Conservation (phyloP, 2,329 filamentous ascomycete species). For the Colletotrichum caudatum region DNA sequence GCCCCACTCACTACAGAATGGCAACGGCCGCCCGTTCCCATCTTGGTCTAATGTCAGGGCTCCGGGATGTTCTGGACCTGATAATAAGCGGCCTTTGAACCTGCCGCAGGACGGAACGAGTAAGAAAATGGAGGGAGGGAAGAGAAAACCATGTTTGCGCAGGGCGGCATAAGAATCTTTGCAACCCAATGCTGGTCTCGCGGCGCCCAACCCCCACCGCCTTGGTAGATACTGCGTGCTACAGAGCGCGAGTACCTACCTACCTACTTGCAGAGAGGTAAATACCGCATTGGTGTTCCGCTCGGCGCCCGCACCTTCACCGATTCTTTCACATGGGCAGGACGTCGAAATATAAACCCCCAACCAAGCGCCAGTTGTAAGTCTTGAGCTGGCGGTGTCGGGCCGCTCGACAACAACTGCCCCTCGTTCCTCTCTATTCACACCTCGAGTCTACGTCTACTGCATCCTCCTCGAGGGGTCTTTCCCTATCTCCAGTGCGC, state of each 20-base stretch:
- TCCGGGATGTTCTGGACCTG: constrained; percentile 25
- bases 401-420: not conserved
- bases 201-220: constrained; percentile 34
- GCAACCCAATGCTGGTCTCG: constrained; percentile 16
- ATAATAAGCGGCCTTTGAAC: constrained; percentile 12
- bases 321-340: constrained; percentile 31
- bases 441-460: not conserved
- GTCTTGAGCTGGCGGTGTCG: not conserved
- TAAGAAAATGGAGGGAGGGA: not conserved
- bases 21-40: constrained; percentile 3
- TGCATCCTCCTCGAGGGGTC: not conserved
- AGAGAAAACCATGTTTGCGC: not conserved
- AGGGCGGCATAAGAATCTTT: not conserved
- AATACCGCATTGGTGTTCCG: constrained; percentile 1
- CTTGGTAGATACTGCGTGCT: not conserved
- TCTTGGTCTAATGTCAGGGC: constrained; percentile 36
- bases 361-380: not conserved
- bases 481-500: constrained; percentile 9
- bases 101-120: constrained; percentile 3
- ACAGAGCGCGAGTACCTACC: not conserved
- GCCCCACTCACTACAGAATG: constrained; percentile 32
- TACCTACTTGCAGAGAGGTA: not conserved
- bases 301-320: constrained; percentile 16
- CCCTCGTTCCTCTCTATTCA: not conserved
- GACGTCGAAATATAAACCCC: constrained; percentile 10